A percentile compares a stretch with the other conserved stretches of the same genome.
phyloP scores from a whole-genome alignment of 2,329 filamentous ascomycete genomes.

The Clonostachys rhizophaga region DNA sequence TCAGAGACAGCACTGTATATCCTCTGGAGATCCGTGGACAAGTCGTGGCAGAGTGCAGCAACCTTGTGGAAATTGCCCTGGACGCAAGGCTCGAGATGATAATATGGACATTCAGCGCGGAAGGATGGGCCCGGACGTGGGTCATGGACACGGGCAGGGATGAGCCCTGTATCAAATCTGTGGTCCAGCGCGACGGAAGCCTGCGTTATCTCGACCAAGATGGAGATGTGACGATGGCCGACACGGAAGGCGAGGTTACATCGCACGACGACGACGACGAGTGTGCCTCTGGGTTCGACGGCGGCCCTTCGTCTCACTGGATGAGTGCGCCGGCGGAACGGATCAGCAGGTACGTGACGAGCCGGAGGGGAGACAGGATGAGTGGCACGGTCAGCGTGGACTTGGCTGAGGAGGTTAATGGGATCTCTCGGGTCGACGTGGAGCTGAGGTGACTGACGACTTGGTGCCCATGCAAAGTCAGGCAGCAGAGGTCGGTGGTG shows the following conservation, averaged over 20 bases:
- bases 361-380: slow-evolving; percentile 4
- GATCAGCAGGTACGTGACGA: neutral
- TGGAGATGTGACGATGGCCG: slow-evolving; percentile 20
- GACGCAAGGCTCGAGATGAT: slow-evolving; percentile 23
- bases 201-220: slow-evolving; percentile 20
- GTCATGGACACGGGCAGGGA: slow-evolving; percentile 12
- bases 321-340: neutral
- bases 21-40: slow-evolving; percentile 23
- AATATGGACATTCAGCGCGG: slow-evolving; percentile 24
- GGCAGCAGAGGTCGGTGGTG: too few species aligned
- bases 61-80: slow-evolving; percentile 22
- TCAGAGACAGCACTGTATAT: slow-evolving; percentile 8
- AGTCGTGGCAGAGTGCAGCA: slow-evolving; percentile 19
- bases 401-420: slow-evolving; percentile 25
- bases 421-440: slow-evolving; percentile 29
- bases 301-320: neutral
- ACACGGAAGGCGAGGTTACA: slow-evolving; percentile 3
- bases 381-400: slow-evolving; percentile 16
- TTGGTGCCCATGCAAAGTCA: too few species aligned
- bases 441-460: slow-evolving; percentile 15
- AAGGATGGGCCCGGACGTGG: slow-evolving; percentile 26
- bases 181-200: slow-evolving; percentile 21
- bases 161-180: slow-evolving; percentile 7
- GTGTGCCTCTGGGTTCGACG: slow-evolving; percentile 2
- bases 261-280: neutral